phyloP scores from a whole-genome alignment of 345 rosid species.

The Jatropha curcas region DNA sequence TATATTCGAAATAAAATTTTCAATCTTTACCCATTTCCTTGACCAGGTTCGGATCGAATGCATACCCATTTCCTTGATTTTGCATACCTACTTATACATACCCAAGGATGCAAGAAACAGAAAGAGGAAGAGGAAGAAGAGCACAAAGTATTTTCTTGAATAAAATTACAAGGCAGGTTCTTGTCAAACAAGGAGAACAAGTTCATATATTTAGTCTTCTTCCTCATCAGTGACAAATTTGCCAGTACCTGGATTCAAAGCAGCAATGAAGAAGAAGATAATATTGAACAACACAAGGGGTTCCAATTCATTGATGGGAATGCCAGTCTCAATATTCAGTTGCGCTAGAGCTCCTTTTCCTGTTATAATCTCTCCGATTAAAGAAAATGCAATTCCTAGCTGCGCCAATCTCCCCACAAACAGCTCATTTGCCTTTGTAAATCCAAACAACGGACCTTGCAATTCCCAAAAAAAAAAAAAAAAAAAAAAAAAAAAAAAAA shows the following conservation, averaged over 20 bases:
- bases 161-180: too few relatives aligned
- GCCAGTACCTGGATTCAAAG: constrained; percentile 92
- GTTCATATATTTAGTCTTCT: constrained; percentile 31
- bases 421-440: constrained; percentile 88
- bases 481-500: too few relatives aligned
- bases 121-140: too few relatives aligned
- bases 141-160: not conserved
- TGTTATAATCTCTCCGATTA: constrained; percentile 91
- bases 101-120: not conserved
- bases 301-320: constrained; percentile 82
- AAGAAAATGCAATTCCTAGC: constrained; percentile 87
- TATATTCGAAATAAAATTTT: too few relatives aligned
- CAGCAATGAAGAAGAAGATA: constrained; percentile 86
- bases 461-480: not conserved
- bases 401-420: constrained; percentile 97
- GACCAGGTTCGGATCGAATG: too few relatives aligned
- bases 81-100: too few relatives aligned
- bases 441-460: constrained; percentile 90
- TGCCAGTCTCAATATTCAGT: constrained; percentile 93
- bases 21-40: too few relatives aligned
- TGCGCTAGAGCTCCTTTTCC: constrained; percentile 97
- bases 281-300: constrained; percentile 91
- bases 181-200: not conserved
- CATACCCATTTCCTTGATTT: too few relatives aligned
- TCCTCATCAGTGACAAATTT: constrained; percentile 84